Evolutionary conservation across 768 basidiomycete genomes (phyloP).

Genomic region (Naganishia friedmannii): DNA sequence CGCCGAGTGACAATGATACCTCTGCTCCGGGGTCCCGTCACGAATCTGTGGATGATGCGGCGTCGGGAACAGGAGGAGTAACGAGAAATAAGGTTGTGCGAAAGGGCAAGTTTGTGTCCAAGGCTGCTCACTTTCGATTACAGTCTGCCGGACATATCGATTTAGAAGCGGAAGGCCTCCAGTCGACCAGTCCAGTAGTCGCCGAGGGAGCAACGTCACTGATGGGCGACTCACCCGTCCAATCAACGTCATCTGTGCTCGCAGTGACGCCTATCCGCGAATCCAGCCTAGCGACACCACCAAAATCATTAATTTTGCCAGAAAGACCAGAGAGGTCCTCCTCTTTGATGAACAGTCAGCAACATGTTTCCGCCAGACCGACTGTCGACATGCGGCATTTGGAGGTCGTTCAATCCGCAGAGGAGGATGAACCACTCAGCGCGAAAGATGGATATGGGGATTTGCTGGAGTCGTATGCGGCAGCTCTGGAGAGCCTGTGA

Average conservation of each 20-base stretch:
- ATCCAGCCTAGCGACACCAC: not conserved
- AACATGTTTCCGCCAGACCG: not conserved
- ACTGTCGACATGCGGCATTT: conserved; percentile 6
- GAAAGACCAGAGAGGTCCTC: conserved; percentile 13
- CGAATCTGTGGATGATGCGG: not conserved
- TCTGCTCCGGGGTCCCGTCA: not conserved
- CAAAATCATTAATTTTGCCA: conserved; percentile 1
- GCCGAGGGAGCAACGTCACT: not conserved
- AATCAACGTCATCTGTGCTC: not conserved
- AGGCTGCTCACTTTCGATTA: conserved; percentile 8
- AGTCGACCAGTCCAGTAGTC: not conserved
- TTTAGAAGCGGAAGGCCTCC: not conserved
- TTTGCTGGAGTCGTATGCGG: conserved; percentile 27
- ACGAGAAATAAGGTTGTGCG: conserved; percentile 11
- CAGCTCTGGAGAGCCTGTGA: conserved; percentile 19
- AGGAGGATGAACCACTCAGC: conserved; percentile 19
- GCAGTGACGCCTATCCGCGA: not conserved
- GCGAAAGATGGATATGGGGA: conserved; percentile 28
- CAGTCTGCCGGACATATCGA: conserved; percentile 23
- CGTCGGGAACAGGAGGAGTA: not conserved
- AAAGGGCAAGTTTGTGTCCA: conserved; percentile 18
- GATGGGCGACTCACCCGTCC: not conserved
- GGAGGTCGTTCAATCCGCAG: not conserved
- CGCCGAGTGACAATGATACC: not conserved
- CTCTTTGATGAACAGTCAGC: not conserved